phyloP scores from a whole-genome alignment of 2,329 filamentous ascomycete genomes.

The Neonectria hederae region DNA sequence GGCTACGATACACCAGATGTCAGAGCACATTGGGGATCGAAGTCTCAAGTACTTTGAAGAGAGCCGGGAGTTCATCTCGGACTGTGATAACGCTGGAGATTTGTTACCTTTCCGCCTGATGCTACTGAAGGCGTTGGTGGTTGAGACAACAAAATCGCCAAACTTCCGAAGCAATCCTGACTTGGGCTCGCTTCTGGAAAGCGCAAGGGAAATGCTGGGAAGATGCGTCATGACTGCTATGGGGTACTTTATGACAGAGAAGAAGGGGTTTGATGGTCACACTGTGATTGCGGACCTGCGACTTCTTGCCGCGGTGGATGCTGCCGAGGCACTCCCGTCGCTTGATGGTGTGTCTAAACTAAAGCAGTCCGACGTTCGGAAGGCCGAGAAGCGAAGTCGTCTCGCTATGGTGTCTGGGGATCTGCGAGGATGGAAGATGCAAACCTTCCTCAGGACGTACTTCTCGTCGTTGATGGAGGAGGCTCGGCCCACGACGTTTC shows the following conservation, averaged over 20 bases:
- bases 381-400: constrained; percentile 49
- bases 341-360: constrained; percentile 36
- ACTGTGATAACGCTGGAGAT: constrained; percentile 34
- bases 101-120: constrained; percentile 47
- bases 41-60: constrained; percentile 52
- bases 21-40: constrained; percentile 53
- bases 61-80: constrained; percentile 39
- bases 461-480: constrained; percentile 46
- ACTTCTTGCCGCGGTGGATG: constrained; percentile 49
- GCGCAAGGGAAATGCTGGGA: constrained; percentile 42
- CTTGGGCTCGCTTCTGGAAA: constrained; percentile 36
- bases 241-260: constrained; percentile 43
- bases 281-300: constrained; percentile 37
- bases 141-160: constrained; percentile 42
- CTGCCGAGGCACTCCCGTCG: constrained; percentile 37
- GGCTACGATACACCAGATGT: constrained; percentile 54
- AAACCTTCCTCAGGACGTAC: constrained; percentile 54
- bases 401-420: constrained; percentile 48
- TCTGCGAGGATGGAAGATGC: constrained; percentile 57
- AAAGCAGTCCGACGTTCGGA: constrained; percentile 46
- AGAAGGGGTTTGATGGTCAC: constrained; percentile 42
- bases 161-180: constrained; percentile 39
- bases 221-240: constrained; percentile 41
- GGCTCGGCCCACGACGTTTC: constrained; percentile 48
- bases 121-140: constrained; percentile 48